These are phyloP conservation scores for Pleomassaria siparia DNA, from an alignment of 2,329 filamentous ascomycete species.

Conservation along the genomic window DNA sequence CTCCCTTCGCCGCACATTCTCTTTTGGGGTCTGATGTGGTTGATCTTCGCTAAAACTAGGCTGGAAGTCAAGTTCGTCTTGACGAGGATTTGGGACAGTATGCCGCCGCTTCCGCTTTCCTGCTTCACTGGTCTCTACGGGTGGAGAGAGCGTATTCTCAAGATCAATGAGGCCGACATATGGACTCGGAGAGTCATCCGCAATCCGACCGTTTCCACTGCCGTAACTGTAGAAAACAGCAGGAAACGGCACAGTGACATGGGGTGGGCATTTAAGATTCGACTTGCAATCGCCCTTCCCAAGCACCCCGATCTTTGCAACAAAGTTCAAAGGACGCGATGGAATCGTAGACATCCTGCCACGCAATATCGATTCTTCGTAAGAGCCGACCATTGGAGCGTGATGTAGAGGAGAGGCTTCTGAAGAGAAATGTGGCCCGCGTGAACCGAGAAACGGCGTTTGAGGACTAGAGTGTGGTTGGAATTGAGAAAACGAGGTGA, in stretches of 20 bases:
- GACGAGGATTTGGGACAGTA: conserved; percentile 21
- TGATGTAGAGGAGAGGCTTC: conserved; percentile 80
- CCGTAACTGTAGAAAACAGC: conserved; percentile 96
- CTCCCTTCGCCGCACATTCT: conserved; percentile 50
- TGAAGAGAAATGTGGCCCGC: conserved; percentile 70
- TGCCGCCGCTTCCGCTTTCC: conserved; percentile 46
- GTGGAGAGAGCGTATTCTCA: conserved; percentile 71
- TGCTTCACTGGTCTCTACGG: conserved; percentile 45
- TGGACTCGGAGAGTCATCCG: conserved; percentile 86
- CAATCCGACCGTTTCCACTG: conserved; percentile 65
- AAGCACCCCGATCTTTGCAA: conserved; percentile 92
- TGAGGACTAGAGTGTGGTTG: conserved; percentile 46
- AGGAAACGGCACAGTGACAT: conserved; percentile 87
- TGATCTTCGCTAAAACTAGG: conserved; percentile 19
- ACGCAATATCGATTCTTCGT: conserved; percentile 92
- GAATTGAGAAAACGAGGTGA: conserved; percentile 59
- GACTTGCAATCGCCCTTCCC: conserved; percentile 87
- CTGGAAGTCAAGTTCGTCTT: conserved; percentile 29
- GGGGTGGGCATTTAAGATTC: conserved; percentile 80
- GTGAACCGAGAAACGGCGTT: conserved; percentile 52
- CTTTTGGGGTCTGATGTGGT: conserved; percentile 14
- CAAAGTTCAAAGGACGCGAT: conserved; percentile 87
- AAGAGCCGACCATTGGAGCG: conserved; percentile 95
- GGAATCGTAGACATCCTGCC: conserved; percentile 97
- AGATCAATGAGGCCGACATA: conserved; percentile 94